Evolutionary conservation across 176 grass and related monocot genomes (phyloP).

Genomic region (Tuctoria greenei): DNA sequence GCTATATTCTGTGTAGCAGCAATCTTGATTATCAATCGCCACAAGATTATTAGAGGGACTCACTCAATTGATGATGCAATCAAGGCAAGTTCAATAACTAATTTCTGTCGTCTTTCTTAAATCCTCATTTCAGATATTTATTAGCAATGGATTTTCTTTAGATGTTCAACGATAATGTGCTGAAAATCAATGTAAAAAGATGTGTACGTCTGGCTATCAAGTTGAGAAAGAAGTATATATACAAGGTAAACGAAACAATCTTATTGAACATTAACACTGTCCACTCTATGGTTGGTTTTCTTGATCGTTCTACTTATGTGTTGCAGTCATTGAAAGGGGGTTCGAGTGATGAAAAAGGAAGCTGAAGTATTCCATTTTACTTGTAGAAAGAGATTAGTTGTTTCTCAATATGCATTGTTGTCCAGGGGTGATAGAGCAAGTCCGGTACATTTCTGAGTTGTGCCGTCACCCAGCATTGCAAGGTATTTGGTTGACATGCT

Average conservation of each 20-base stretch:
- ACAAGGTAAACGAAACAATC: slow-evolving; percentile 54
- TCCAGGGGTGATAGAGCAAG: slow-evolving; percentile 6
- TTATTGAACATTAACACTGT: neutral
- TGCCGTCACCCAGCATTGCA: neutral
- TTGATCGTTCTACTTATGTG: neutral
- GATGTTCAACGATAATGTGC: slow-evolving; percentile 98
- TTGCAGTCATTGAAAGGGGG: slow-evolving; percentile 46
- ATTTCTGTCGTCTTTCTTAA: slow-evolving; percentile 29
- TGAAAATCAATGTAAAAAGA: slow-evolving; percentile 94
- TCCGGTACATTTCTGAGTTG: slow-evolving; percentile 9
- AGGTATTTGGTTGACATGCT: slow-evolving; percentile 9
- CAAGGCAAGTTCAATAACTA: slow-evolving; percentile 59
- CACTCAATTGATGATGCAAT: slow-evolving; percentile 90
- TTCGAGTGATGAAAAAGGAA: slow-evolving; percentile 37
- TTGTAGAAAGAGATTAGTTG: slow-evolving; percentile 11
- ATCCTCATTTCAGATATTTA: neutral
- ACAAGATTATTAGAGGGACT: slow-evolving; percentile 92
- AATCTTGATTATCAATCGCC: slow-evolving; percentile 82
- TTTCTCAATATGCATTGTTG: slow-evolving; percentile 14
- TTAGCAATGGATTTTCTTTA: slow-evolving; percentile 33
- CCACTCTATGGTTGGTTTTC: neutral
- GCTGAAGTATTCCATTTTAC: slow-evolving; percentile 18
- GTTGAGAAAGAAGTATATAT: slow-evolving; percentile 71
- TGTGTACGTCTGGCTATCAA: slow-evolving; percentile 84
- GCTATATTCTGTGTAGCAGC: slow-evolving; percentile 90